Conservation (phyloP, 1,284 basidiomycete genomes). For the Mycosarcoma maydis region DNA sequence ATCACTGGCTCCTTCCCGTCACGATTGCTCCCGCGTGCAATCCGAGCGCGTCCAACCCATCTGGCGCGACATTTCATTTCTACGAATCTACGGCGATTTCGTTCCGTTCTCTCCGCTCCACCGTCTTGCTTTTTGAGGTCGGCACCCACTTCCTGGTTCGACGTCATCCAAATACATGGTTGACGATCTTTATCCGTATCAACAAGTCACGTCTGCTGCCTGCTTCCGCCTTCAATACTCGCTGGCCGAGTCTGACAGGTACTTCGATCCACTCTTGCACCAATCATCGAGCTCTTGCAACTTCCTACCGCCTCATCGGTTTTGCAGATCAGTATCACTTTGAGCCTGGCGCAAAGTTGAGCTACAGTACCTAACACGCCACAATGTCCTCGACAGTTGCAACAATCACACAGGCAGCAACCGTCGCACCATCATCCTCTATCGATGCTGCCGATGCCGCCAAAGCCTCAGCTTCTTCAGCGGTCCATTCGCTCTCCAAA, state of each 20-base stretch:
- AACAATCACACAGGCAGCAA: conserved; percentile 26
- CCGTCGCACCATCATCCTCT: conserved; percentile 16
- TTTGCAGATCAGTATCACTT: no score
- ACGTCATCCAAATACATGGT: background rate
- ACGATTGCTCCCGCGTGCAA: background rate
- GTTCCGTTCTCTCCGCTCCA: background rate
- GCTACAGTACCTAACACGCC: no score
- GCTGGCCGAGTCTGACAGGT: background rate
- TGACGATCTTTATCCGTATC: no score
- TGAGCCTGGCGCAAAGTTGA: no score
- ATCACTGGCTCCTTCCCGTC: background rate
- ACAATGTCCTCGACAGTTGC: conserved; percentile 35
- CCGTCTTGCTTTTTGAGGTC: background rate
- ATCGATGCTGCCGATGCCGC: conserved; percentile 29
- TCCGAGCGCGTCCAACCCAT: background rate
- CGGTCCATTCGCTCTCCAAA: conserved; percentile 48
- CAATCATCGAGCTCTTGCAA: background rate
- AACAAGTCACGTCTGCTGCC: no score
- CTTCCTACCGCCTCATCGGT: no score
- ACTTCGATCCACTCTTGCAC: background rate
- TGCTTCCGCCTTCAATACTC: no score
- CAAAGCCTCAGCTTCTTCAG: conserved; percentile 47
- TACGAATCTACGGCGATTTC: background rate
- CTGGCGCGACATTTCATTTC: conserved; percentile 32
- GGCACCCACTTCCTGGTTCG: background rate